Conservation (phyloP, 306 rosid genomes). For the Aeschynomene evenia region DNA sequence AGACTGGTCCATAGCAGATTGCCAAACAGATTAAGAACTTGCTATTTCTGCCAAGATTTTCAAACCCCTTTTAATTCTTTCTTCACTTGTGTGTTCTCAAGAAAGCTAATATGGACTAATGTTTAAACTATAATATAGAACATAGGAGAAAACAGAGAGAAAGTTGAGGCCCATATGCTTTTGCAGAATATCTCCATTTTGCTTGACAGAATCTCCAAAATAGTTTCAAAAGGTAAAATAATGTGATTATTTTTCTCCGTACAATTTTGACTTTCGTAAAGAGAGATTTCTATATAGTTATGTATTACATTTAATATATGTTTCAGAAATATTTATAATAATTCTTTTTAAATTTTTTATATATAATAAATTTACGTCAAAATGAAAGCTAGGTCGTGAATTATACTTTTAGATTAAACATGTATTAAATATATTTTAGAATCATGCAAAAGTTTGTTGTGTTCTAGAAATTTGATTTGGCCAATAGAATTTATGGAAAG, state of each 20-base stretch:
- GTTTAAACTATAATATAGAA: neutral
- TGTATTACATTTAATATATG: no score
- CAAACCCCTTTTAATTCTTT: neutral
- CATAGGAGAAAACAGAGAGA: neutral
- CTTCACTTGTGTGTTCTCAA: neutral
- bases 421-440: no score
- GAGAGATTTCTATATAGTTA: no score
- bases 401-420: no score
- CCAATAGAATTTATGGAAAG: slow-evolving; percentile 20
- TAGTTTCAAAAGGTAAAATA: slow-evolving; percentile 8
- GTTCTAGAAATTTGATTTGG: no score
- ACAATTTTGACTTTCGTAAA: slow-evolving; percentile 3
- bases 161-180: neutral
- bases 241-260: slow-evolving; percentile 8
- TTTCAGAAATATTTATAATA: no score
- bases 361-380: no score
- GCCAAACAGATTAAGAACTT: neutral
- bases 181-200: slow-evolving; percentile 28
- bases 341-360: no score
- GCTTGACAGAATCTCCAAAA: slow-evolving; percentile 18
- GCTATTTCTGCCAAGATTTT: slow-evolving; percentile 1
- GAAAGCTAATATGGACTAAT: slow-evolving; percentile 19
- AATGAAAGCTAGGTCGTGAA: no score
- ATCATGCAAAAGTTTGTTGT: no score
- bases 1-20: slow-evolving; percentile 9